Evolutionary conservation across 2,329 filamentous ascomycete genomes (phyloP).

Genomic region (Bipolaris bicolor): DNA sequence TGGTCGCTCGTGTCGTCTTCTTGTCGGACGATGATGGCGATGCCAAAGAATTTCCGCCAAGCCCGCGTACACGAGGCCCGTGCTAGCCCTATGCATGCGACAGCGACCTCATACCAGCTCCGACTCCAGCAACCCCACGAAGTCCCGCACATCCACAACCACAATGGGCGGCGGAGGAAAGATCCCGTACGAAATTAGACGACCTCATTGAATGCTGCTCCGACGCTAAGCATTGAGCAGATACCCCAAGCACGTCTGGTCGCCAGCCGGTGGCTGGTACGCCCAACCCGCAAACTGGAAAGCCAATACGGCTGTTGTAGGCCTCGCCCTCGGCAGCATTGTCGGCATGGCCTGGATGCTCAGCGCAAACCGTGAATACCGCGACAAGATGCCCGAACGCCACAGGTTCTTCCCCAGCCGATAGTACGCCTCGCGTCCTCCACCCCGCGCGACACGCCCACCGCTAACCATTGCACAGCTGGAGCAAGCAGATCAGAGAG

Average conservation of each 20-base stretch:
- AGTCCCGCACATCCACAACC: slow-evolving; percentile 63
- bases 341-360: slow-evolving; percentile 71
- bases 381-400: slow-evolving; percentile 76
- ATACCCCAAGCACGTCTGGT: slow-evolving; percentile 99
- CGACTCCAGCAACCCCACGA: slow-evolving; percentile 21
- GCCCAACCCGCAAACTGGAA: slow-evolving; percentile 94
- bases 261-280: slow-evolving; percentile 97
- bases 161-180: slow-evolving; percentile 68
- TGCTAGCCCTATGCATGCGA: slow-evolving; percentile 22
- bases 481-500: slow-evolving; percentile 74
- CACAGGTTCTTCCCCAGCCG: slow-evolving; percentile 83
- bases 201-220: slow-evolving; percentile 20
- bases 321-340: slow-evolving; percentile 70
- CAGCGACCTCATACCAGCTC: slow-evolving; percentile 30
- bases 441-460: slow-evolving; percentile 1
- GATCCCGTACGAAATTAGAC: slow-evolving; percentile 62
- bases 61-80: slow-evolving; percentile 18
- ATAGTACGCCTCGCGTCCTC: slow-evolving; percentile 64
- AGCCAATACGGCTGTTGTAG: slow-evolving; percentile 81
- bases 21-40: slow-evolving; percentile 29
- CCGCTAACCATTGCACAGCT: slow-evolving; percentile 57
- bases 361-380: slow-evolving; percentile 75
- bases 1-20: slow-evolving; percentile 36
- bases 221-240: slow-evolving; percentile 53
- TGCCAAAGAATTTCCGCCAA: slow-evolving; percentile 47